Base-by-base conservation (phyloP, 768 basidiomycete genomes). In the Mycena capillaripes region DNA sequence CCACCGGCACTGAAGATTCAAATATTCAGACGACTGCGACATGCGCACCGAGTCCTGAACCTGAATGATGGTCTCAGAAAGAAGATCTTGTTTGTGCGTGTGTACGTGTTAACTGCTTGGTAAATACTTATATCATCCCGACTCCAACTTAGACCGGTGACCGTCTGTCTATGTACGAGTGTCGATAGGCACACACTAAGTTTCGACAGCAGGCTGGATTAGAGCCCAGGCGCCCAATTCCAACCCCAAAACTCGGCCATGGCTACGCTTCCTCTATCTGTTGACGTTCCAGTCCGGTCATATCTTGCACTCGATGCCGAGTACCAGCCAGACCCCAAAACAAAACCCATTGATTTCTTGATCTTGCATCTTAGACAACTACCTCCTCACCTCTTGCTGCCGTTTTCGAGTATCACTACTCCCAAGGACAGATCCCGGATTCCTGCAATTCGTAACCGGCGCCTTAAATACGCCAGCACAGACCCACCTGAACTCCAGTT, bases 381-480 rank as follows among this genome's bases (percentile, higher is more conserved):
- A 4, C 94, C 94, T n/a, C 90, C 90, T 5, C 86, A 94, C 76
- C 78, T 94, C 32, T 83, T 90, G 53, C 63, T 78, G 12, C 79
- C 84, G 55, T 89, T 86, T 79, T 85, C 85, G 63, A 74, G 71
- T 44, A 81, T 86, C 69, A 88, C 85, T n/a, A 85, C 83, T 3
- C 92, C 95, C 4, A 93, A 88, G 69, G 85, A 94, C 70, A 89
- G 95, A 67, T 90, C 92, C 4, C 80, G 78, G 11, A 85, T 96
- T 60, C 82, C 91, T 14, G 79, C 82, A 23, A 92, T 96, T 65
- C 87, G 94, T 42, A 96, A 96, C 79, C 85, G 95, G 57, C 88
- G 95, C 11, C 84, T 93, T 25, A 88, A 86, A 75, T 95, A 91
- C 81, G 84, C 85, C 25, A 84, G 85, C 50, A 86, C 85, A 19